These are phyloP conservation scores for Kwoniella botswanensis DNA, from an alignment of 768 basidiomycete species.

Conservation along the genomic window DNA sequence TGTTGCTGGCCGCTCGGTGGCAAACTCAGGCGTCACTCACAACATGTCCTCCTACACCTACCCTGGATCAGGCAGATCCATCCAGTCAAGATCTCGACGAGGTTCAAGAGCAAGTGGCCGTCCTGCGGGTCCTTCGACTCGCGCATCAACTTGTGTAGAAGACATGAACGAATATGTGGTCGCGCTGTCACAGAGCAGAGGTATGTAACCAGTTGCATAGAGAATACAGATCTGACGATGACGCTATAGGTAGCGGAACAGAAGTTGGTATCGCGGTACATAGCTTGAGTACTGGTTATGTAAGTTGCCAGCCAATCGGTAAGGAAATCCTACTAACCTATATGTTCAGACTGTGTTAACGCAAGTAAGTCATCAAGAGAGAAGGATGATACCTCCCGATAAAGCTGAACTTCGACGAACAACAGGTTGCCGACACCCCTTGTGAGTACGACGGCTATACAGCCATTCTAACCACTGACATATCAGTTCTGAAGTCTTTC, in stretches of 20 bases:
- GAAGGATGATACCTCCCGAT: neutral
- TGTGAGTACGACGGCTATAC: conserved; percentile 7
- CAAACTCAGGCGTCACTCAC: neutral
- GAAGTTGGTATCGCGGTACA: conserved; percentile 25
- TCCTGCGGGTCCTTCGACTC: conserved; percentile 10
- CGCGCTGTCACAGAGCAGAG: conserved; percentile 16
- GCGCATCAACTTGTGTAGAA: conserved; percentile 10
- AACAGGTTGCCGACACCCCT: conserved; percentile 16
- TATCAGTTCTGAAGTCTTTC: neutral
- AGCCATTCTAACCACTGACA: neutral
- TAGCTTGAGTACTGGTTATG: conserved; percentile 19
- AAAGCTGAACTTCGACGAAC: neutral
- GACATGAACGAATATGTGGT: conserved; percentile 10
- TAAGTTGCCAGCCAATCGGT: neutral
- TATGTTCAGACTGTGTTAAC: neutral
- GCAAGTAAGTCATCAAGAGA: conserved; percentile 11
- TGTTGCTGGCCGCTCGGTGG: neutral
- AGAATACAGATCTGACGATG: neutral
- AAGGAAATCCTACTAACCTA: neutral
- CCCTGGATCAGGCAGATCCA: neutral
- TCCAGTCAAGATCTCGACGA: neutral
- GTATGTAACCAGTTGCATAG: neutral
- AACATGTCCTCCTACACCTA: neutral
- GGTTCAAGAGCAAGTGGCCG: neutral
- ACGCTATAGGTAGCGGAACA: conserved; percentile 11